Base-by-base conservation (phyloP, 371 early-diverging fungal genomes). In the Circinella minor region DNA sequence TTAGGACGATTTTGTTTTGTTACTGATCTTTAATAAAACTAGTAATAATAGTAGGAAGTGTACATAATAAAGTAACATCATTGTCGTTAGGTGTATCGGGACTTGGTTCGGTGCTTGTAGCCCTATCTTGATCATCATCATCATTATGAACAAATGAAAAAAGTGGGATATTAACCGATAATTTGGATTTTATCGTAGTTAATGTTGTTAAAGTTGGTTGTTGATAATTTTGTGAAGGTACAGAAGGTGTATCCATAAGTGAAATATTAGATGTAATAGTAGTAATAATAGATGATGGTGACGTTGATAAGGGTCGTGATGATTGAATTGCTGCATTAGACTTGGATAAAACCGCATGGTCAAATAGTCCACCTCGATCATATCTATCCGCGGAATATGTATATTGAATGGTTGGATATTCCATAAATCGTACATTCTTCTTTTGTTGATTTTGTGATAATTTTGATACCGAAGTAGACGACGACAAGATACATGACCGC, bases 301-400 rank as follows among this genome's bases (percentile, higher is more conserved):
- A n/a, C n/a, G n/a, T n/a, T n/a, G n/a, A n/a, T n/a, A n/a, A n/a
- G n/a, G n/a, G n/a, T n/a, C n/a, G 39, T 39, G 39, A 6, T 39
- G 39, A 6, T 39, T 5, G 4, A 9, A n/a, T 15, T 49, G 14
- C 49, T 49, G 49, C 62, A 65, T 71, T 71, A 10, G 65, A 43
- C 54, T 70, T 71, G 55, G 66, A 71, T 36, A 71, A 60, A 18
- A 55, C 55, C 20, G 20, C 36, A 38, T 55, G 20, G 13, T 55
- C 57, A 36, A 55, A 55, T 9, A 47, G 18, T n/a, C 61, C 69
- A 20, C 71, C 67, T 15, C 71, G 71, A 55, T 71, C 67, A 20
- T 71, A 71, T 47, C 67, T 67, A 17, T 20, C 61, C 3, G 71
- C 49, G 13, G 71, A 71, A 47, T 71, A 71, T 18, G 71, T 71